Conservation (phyloP, 139 green algal genomes). For the Pseudopediastrum boryanum region DNA sequence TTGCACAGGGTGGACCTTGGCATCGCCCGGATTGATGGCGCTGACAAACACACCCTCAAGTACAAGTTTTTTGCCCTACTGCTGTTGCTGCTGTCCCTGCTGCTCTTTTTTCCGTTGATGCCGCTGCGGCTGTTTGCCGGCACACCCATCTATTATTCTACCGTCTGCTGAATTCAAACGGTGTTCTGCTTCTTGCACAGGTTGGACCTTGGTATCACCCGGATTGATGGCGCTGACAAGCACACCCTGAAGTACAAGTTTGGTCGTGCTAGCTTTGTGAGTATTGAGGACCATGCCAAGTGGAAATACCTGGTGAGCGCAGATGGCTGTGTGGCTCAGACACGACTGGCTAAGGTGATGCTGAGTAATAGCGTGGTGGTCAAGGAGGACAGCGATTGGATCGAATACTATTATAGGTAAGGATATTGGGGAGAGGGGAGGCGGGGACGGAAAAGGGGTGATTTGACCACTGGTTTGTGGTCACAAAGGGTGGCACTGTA, state of each 20-base stretch:
- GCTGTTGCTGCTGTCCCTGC: neutral
- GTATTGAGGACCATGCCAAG: conserved; percentile 37
- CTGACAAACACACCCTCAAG: conserved; percentile 23
- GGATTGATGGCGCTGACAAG: conserved; percentile 39
- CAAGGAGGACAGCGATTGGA: conserved; percentile 42
- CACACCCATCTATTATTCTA: too few species aligned
- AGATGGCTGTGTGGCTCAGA: conserved; percentile 41
- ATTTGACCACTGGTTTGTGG: too few species aligned
- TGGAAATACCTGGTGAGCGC: conserved; percentile 35
- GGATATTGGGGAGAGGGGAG: too few species aligned
- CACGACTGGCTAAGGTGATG: conserved; percentile 39
- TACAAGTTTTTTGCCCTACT: neutral
- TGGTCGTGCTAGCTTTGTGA: conserved; percentile 29
- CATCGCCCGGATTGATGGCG: conserved; percentile 36
- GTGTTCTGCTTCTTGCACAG: too few species aligned
- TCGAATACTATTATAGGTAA: conserved; percentile 43
- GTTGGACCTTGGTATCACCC: conserved; percentile 34
- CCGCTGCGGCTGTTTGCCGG: too few species aligned
- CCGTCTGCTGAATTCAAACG: too few species aligned
- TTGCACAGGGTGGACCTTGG: conserved; percentile 40
- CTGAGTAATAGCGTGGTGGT: conserved; percentile 39
- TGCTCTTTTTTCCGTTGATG: too few species aligned
- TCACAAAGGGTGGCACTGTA: too few species aligned
- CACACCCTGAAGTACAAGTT: conserved; percentile 34
- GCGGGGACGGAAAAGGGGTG: too few species aligned